Percentiles rank a stretch among this genome's conserved stretches.
Evolutionary conservation across 2,329 filamentous ascomycete species (phyloP).

Genomic region (Ascochyta koolunga): DNA sequence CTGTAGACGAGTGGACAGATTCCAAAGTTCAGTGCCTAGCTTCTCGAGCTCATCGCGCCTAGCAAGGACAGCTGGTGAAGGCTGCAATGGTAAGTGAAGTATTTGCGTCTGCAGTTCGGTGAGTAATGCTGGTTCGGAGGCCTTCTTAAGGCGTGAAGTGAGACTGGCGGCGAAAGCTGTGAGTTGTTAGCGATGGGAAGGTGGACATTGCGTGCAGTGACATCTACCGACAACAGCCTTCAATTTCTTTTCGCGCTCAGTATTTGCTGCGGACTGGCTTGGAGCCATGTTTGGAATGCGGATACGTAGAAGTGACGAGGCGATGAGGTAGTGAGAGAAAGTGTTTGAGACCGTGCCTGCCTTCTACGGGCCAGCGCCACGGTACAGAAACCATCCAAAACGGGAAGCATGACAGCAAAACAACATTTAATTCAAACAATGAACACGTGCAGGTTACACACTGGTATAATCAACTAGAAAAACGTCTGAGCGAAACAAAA

Average conservation of each 20-base stretch:
- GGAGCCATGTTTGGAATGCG: slow-evolving; percentile 31
- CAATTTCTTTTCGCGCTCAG: slow-evolving; percentile 47
- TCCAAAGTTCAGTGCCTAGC: slow-evolving; percentile 68
- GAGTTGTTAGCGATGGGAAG: slow-evolving; percentile 14
- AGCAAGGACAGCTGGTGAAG: slow-evolving; percentile 32
- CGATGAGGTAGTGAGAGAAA: not conserved
- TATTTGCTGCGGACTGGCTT: slow-evolving; percentile 23
- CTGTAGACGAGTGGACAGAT: slow-evolving; percentile 63
- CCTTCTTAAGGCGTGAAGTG: slow-evolving; percentile 27
- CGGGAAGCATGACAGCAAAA: not conserved
- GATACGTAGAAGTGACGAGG: not conserved
- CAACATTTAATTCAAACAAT: not conserved
- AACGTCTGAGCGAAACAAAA: not conserved
- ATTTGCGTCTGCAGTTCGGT: slow-evolving; percentile 52
- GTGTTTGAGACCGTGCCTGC: not conserved
- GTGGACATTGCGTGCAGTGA: not conserved
- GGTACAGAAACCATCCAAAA: not conserved
- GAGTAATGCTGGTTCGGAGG: slow-evolving; percentile 28
- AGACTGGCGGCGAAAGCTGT: slow-evolving; percentile 44
- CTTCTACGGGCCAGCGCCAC: not conserved
- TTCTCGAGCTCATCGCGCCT: slow-evolving; percentile 60
- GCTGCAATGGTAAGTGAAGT: slow-evolving; percentile 44
- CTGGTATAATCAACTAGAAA: slow-evolving; percentile 1
- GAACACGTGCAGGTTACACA: not conserved
- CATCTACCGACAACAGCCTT: slow-evolving; percentile 39